phyloP scores from a whole-genome alignment of 352 stramenopile species.

The Saprolegnia parasitica region DNA sequence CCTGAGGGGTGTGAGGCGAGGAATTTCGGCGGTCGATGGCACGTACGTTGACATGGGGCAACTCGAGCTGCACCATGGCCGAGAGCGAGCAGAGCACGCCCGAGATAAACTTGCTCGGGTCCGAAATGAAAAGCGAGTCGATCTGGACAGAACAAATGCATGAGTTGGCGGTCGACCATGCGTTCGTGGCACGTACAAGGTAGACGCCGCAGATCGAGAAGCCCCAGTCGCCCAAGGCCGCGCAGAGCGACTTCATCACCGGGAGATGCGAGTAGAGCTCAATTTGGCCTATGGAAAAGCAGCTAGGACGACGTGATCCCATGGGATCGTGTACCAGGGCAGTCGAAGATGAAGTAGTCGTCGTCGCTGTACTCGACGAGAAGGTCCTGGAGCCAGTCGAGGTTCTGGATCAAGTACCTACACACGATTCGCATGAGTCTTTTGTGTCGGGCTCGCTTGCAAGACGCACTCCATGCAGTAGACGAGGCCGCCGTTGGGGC shows the following conservation, averaged over 20 bases:
- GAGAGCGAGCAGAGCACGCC: slow-evolving; percentile 94
- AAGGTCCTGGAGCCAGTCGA: slow-evolving; percentile 94
- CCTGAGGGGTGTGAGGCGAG: slow-evolving; percentile 7
- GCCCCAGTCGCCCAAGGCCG: slow-evolving; percentile 76
- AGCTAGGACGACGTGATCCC: slow-evolving; percentile 8
- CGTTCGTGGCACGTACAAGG: slow-evolving; percentile 40
- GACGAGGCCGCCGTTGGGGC: slow-evolving; percentile 96
- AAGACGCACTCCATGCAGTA: slow-evolving; percentile 97
- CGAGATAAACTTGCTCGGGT: slow-evolving; percentile 98
- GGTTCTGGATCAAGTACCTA: slow-evolving; percentile 88
- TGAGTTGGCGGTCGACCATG: background rate
- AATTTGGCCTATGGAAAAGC: slow-evolving; percentile 65
- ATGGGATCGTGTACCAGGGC: slow-evolving; percentile 78
- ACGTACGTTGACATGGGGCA: slow-evolving; percentile 89
- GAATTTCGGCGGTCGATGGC: background rate
- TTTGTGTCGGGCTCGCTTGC: background rate
- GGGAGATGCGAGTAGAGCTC: slow-evolving; percentile 89
- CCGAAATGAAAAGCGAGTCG: slow-evolving; percentile 90
- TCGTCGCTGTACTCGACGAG: slow-evolving; percentile 87
- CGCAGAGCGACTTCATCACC: slow-evolving; percentile 87
- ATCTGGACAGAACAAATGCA: slow-evolving; percentile 51
- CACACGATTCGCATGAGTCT: slow-evolving; percentile 6
- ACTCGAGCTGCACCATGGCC: slow-evolving; percentile 98
- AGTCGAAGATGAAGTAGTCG: slow-evolving; percentile 99
- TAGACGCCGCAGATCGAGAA: slow-evolving; percentile 89